Evolutionary conservation across 495 filamentous ascomycete genomes (phyloP).

Genomic region (Penicillium lividum): DNA sequence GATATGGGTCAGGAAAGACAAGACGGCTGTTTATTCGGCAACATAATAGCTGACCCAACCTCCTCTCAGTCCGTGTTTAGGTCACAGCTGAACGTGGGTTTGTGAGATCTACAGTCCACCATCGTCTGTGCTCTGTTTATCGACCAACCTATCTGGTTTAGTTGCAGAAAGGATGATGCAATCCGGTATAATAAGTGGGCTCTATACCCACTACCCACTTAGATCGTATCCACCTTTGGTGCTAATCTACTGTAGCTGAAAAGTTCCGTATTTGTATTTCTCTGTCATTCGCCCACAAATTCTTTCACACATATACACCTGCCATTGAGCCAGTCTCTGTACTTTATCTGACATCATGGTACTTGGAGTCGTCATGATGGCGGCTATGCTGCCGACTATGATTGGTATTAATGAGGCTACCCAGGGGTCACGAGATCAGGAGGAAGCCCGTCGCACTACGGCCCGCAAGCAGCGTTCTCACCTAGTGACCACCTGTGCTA

Average conservation of each 20-base stretch:
- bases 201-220: conserved; percentile 15
- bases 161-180: conserved; percentile 25
- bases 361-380: conserved; percentile 32
- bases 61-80: conserved; percentile 7
- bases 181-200: conserved; percentile 10
- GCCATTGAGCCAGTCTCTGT: neutral
- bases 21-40: conserved; percentile 7
- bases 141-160: conserved; percentile 8
- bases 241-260: conserved; percentile 4
- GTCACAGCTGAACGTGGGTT: conserved; percentile 4
- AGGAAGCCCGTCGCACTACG: conserved; percentile 22
- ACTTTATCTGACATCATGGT: conserved; percentile 18
- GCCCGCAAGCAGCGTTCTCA: conserved; percentile 27
- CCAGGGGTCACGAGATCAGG: conserved; percentile 23
- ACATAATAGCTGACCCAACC: conserved; percentile 13
- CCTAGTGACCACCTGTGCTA: conserved; percentile 24
- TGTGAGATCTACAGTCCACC: neutral
- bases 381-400: conserved; percentile 35
- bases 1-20: conserved; percentile 5
- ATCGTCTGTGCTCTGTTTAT: conserved; percentile 10
- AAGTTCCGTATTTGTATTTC: conserved; percentile 24
- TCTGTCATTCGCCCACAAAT: conserved; percentile 15
- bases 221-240: conserved; percentile 10
- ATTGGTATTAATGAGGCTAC: conserved; percentile 32
- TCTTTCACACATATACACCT: conserved; percentile 5